Evolutionary conservation across 345 rosid genomes (phyloP), one percentile per base, ranked within the genome.

Genomic region (Erodium maritimum): DNA sequence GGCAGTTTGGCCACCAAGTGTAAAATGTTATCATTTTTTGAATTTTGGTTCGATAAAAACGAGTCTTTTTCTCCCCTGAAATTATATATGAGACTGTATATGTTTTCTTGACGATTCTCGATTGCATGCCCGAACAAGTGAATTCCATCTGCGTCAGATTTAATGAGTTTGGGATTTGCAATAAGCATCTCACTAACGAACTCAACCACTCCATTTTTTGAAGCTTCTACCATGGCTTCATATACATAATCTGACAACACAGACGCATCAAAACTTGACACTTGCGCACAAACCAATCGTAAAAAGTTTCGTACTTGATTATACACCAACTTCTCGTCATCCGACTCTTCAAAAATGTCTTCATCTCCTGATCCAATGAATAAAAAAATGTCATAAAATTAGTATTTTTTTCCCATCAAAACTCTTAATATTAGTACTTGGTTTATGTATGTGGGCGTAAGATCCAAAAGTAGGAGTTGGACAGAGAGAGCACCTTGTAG

Each of bases 1-100:
- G 57, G 11, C 58, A 25, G 2, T 12, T 5, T 37, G 10, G 46
- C 53, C 34, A 58, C 66, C 11, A 63, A 22, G 48, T 63, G 66
- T 16, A 54, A 23, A 21, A 37, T 37, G n/a, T 37, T 63, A 22
- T 63, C 55, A 17, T 29, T 52, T 0, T 54, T 20, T 1, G 1
- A 3, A 7, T 62, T 29, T 3, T 3, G 34, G 8, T 29, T 29
- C 5, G 34, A 3, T 29, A 29, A 8, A 3, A 37, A 37, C 14
- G 46, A 6, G 8, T 37, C 46, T 37, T 12, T 37, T 4, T 4
- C 13, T 37, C 1, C 13, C 46, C 10, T 37, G 14, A 12, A 6
- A 1, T 6, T 6, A 37, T 37, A 37, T 37, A 37, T 11, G 14
- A 37, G 6, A 37, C 46, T 4, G 13, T 5, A 37, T 4, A 37